Evolutionary conservation across 106 monocot genomes (phyloP).

Genomic region (Phalaenopsis equestris): DNA sequence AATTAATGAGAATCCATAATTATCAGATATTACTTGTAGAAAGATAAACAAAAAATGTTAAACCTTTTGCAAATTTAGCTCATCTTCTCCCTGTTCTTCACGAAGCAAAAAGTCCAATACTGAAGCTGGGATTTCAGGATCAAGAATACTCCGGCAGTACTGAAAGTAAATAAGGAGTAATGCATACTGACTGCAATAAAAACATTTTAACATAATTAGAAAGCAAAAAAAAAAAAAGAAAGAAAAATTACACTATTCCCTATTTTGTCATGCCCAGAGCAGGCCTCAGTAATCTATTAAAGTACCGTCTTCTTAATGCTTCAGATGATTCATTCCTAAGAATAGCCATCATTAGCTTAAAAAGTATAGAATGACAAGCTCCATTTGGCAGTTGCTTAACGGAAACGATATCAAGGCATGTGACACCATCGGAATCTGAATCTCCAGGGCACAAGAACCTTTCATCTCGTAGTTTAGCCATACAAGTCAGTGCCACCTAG

Average conservation of each 20-base stretch:
- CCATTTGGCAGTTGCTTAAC: slow-evolving; percentile 75
- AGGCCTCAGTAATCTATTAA: background rate
- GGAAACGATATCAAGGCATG: slow-evolving; percentile 77
- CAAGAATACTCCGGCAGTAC: slow-evolving; percentile 82
- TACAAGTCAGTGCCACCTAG: slow-evolving; percentile 89
- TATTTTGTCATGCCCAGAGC: background rate
- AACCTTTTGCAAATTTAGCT: slow-evolving; percentile 79
- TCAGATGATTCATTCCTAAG: slow-evolving; percentile 96
- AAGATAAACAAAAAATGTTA: background rate
- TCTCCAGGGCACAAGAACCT: slow-evolving; percentile 69
- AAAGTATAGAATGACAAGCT: slow-evolving; percentile 77
- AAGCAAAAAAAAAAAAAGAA: background rate
- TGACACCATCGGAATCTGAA: slow-evolving; percentile 67
- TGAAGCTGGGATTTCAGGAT: slow-evolving; percentile 77
- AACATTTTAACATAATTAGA: slow-evolving; percentile 3
- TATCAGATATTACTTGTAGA: background rate
- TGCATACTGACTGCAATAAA: slow-evolving; percentile 72
- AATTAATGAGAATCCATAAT: background rate
- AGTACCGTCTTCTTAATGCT: slow-evolving; percentile 67
- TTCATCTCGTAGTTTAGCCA: slow-evolving; percentile 94
- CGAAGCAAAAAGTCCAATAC: slow-evolving; percentile 62
- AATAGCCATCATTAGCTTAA: slow-evolving; percentile 79
- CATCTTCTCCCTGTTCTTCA: slow-evolving; percentile 82
- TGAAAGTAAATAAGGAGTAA: slow-evolving; percentile 85
- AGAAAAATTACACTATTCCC: background rate